A percentile compares a stretch with the other conserved stretches of the same genome.
phyloP scores from a whole-genome alignment of 2,329 filamentous ascomycete species.

The Monosporascus sp. region DNA sequence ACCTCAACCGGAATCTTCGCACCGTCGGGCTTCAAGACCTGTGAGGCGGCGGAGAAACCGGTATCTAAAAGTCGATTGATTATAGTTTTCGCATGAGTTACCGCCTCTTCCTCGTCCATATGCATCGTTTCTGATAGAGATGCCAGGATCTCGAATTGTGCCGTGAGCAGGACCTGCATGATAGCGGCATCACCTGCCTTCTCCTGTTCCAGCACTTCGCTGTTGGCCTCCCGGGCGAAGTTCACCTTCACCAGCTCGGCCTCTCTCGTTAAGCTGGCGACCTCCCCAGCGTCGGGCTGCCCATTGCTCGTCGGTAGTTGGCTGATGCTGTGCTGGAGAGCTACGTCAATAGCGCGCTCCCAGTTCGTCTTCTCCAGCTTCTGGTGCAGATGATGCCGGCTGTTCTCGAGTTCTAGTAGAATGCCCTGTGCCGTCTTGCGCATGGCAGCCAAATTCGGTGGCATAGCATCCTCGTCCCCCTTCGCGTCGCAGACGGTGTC shows the following conservation, averaged over 20 bases:
- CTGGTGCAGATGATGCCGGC: conserved; percentile 85
- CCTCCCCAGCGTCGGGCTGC: conserved; percentile 59
- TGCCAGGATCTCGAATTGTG: conserved; percentile 86
- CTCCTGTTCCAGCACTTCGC: conserved; percentile 77
- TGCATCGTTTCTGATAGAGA: conserved; percentile 75
- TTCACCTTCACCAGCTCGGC: conserved; percentile 79
- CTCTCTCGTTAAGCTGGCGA: conserved; percentile 70
- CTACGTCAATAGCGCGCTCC: conserved; percentile 83
- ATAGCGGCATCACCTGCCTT: conserved; percentile 71
- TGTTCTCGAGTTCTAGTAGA: conserved; percentile 81
- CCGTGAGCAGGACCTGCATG: conserved; percentile 77
- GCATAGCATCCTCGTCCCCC: conserved; percentile 62
- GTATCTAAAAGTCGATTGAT: conserved; percentile 73
- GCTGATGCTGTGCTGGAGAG: conserved; percentile 75
- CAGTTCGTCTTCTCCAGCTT: conserved; percentile 74
- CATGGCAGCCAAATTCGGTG: conserved; percentile 66
- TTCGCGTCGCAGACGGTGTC: conserved; percentile 72
- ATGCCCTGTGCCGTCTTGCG: conserved; percentile 87
- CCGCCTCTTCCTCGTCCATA: conserved; percentile 79
- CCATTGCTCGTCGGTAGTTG: conserved; percentile 71
- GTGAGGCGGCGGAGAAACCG: conserved; percentile 68
- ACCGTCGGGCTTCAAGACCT: conserved; percentile 88
- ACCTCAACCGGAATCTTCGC: conserved; percentile 54
- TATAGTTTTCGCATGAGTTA: conserved; percentile 71
- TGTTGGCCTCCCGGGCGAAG: conserved; percentile 73